Evolutionary conservation across 176 grass and related monocot species (phyloP), one percentile per base, ranked within the genome.

Genomic region (Puccinellia tenuiflora): DNA sequence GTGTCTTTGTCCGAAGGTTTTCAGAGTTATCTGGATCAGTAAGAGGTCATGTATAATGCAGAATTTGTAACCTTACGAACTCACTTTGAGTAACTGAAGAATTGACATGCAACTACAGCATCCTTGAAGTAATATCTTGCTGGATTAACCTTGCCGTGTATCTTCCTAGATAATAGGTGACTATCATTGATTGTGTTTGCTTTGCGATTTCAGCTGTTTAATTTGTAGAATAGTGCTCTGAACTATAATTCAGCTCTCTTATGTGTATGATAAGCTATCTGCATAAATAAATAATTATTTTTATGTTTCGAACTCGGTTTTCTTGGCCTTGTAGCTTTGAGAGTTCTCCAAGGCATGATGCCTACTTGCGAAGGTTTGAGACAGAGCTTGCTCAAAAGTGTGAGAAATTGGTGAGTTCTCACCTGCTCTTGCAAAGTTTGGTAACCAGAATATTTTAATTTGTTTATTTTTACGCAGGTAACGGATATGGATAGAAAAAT

Each of bases 321-420:
- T 78, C 20, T 88, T 37, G 29, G 47, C 53, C 63, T 45, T 88
- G 70, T 88, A 98, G 95, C 83, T 98, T 98, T 88, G 95, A 95
- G 82, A 86, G 86, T 56, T 98, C 90, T 80, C 86, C 95, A 51
- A 92, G 90, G 59, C 92, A 91, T 80, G 95, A 95, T 88, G 71
- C 76, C 16, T 85, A 82, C 47, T 69, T 88, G 78, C 90, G 66
- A 79, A 89, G 63, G 83, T 98, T 95, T 86, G 92, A 98, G 77
- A 80, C 92, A 67, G 92, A 95, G 50, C 95, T 98, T 86, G 92
- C 88, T 70, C 90, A 95, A 43, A 90, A 95, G 48, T 98, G 95
- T 79, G 95, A 98, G 76, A 98, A 93, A 71, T 82, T 95, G 95
- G 95, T 98, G 68, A 86, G 79, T 68, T 87, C 37, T 75, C 6